These are phyloP conservation scores for Epichloe coenophiala DNA, from an alignment of 2,329 filamentous ascomycete species.

Conservation along the genomic window DNA sequence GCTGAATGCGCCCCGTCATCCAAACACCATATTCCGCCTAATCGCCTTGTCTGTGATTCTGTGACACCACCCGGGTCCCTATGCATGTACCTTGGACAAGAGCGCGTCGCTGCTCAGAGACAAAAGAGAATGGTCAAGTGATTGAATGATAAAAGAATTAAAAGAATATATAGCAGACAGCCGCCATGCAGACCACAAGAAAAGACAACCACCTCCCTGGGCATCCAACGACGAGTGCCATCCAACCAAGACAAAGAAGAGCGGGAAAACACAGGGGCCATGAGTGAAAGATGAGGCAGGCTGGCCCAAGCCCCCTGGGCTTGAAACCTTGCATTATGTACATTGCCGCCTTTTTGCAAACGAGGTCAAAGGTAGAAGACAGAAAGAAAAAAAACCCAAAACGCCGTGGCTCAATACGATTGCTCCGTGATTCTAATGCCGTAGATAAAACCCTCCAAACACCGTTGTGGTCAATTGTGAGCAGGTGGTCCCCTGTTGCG, in stretches of 20 bases:
- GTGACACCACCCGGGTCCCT: background rate
- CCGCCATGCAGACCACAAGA: background rate
- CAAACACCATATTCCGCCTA: background rate
- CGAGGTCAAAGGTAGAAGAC: too few relatives aligned
- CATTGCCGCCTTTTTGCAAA: background rate
- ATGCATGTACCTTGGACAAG: background rate
- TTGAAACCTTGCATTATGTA: background rate
- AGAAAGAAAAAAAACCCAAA: background rate
- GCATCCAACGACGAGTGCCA: background rate
- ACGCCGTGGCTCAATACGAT: slow-evolving; percentile 3
- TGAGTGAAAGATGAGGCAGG: background rate
- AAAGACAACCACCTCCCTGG: background rate
- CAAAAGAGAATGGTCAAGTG: background rate
- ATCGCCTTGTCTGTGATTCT: background rate
- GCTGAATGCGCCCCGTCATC: background rate
- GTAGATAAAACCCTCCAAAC: background rate
- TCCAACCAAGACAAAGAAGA: background rate
- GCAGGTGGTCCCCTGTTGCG: background rate
- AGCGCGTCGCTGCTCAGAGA: background rate
- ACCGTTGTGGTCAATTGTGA: background rate
- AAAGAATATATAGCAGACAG: background rate
- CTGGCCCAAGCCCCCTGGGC: background rate
- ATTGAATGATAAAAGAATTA: background rate
- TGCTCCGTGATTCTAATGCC: slow-evolving; percentile 4
- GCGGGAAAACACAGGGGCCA: background rate